Percentiles rank a stretch among this genome's conserved stretches.
phyloP scores from a whole-genome alignment of 768 basidiomycete species.

The Leccinum boreale region DNA sequence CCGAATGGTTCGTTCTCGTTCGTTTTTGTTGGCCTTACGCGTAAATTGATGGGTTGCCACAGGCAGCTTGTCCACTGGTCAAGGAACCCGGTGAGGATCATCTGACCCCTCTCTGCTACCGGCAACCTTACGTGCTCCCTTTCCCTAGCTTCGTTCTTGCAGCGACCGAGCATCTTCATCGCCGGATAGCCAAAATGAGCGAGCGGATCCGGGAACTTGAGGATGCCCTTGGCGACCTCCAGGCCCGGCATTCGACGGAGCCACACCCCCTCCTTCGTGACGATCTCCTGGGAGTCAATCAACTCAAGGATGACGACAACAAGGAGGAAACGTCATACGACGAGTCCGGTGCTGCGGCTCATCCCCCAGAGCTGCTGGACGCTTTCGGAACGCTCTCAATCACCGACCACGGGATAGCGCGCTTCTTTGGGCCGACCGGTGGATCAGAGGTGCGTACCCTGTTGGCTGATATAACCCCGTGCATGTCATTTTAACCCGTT shows the following conservation, averaged over 20 bases:
- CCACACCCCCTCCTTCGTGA: constrained; percentile 60
- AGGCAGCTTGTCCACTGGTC: constrained; percentile 78
- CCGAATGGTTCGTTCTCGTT: constrained; percentile 56
- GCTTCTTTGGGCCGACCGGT: constrained; percentile 65
- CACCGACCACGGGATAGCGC: constrained; percentile 55
- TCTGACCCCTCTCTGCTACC: neutral
- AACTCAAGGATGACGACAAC: constrained; percentile 28
- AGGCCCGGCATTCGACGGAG: constrained; percentile 48
- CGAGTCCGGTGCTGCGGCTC: constrained; percentile 9
- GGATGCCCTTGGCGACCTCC: constrained; percentile 53
- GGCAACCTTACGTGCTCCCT: constrained; percentile 9
- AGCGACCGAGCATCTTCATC: constrained; percentile 64
- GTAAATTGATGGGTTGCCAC: constrained; percentile 3
- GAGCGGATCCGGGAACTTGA: constrained; percentile 57
- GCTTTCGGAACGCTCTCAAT: constrained; percentile 61
- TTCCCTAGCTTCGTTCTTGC: constrained; percentile 52
- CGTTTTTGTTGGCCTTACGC: neutral
- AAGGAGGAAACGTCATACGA: constrained; percentile 21
- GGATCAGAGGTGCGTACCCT: constrained; percentile 55
- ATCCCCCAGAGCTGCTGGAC: constrained; percentile 47
- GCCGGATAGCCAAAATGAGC: constrained; percentile 49
- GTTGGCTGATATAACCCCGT: constrained; percentile 1
- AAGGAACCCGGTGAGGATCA: constrained; percentile 58
- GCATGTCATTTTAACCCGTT: neutral
- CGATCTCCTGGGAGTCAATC: constrained; percentile 39